These are phyloP conservation scores for Pyrus communis DNA, from an alignment of 306 rosid genomes.

Conservation along the genomic window DNA sequence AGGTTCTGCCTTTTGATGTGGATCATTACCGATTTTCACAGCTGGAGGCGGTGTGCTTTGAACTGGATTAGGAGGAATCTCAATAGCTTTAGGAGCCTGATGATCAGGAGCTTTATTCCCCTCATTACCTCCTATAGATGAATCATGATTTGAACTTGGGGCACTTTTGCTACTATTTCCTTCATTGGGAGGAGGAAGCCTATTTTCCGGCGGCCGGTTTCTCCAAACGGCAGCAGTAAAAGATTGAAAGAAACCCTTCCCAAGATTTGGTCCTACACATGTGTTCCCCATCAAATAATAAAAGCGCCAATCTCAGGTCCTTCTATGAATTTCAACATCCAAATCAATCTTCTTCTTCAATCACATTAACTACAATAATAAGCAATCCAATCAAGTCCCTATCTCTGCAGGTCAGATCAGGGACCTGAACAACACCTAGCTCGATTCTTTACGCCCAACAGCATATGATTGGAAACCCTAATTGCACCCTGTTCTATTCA, in stretches of 20 bases:
- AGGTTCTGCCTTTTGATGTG: constrained; percentile 23
- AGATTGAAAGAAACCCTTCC: constrained; percentile 63
- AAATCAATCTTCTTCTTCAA: constrained; percentile 14
- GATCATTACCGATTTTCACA: constrained; percentile 35
- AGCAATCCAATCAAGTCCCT: constrained; percentile 10
- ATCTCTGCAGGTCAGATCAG: constrained; percentile 16
- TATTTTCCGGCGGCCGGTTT: constrained; percentile 54
- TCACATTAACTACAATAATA: constrained; percentile 23
- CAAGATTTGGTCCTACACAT: constrained; percentile 73
- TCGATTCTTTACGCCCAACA: background rate
- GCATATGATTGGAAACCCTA: background rate
- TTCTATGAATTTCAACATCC: constrained; percentile 18
- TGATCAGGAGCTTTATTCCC: background rate
- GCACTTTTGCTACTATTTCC: constrained; percentile 18
- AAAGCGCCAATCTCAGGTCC: constrained; percentile 22
- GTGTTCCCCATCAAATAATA: constrained; percentile 76
- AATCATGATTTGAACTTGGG: background rate
- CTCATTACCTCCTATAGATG: constrained; percentile 16
- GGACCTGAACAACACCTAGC: constrained; percentile 26
- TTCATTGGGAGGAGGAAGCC: constrained; percentile 48
- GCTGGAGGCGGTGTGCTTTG: constrained; percentile 62
- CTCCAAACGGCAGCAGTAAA: constrained; percentile 63
- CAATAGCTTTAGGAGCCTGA: background rate
- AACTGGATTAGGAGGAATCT: background rate
- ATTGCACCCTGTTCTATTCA: background rate